Base-by-base conservation (phyloP, 2,329 filamentous ascomycete genomes). In the Emergomyces africanus region DNA sequence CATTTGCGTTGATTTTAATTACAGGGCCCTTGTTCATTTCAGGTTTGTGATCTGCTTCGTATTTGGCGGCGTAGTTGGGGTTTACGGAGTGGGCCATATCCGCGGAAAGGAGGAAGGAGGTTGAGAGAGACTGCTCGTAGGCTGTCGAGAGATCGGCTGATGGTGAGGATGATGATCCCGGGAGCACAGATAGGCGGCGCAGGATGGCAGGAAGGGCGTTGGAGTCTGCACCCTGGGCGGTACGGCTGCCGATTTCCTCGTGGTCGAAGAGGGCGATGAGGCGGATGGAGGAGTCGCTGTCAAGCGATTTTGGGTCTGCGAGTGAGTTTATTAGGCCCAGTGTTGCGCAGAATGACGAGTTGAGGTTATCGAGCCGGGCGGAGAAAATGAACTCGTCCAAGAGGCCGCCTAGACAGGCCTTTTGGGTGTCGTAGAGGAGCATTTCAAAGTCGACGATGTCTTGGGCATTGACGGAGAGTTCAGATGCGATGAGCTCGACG, bases 71-170 rank as follows among this genome's bases (percentile, higher is more conserved):
- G 72, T 96, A 99, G 78, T 99, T 99, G 60, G 94, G 94, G 74
- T 99, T 90, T 15, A 99, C 86, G 5, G 88, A 88, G 77, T 99
- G 94, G 1, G 94, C 91, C 94, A 99, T 97, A 72, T 99, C 94
- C 57, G 94, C 94, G 5, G 90, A 96, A 63, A 99, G 81, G 61
- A 99, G 84, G 81, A 99, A 96, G 1, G 90, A 96, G 33, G 87
- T 88, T 5, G 90, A 83, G 57, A 96, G 81, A 1, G 89, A 94
- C 78, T 97, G 92, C 76, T 99, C 94, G 71, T 90, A 96, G 39
- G 90, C 90, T 1, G 91, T 96, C 6, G 84, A 77, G 15, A 86
- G 76, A 64, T 88, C 85, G 25, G 77, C 75, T 14, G 86, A 83
- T 49, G 33, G 3, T 25, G 33, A 12, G n/a, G 30, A 9, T 25